Evolutionary conservation across 1,139 yeast genomes (phyloP).

Genomic region (Magnusiomyces suaveolens): DNA sequence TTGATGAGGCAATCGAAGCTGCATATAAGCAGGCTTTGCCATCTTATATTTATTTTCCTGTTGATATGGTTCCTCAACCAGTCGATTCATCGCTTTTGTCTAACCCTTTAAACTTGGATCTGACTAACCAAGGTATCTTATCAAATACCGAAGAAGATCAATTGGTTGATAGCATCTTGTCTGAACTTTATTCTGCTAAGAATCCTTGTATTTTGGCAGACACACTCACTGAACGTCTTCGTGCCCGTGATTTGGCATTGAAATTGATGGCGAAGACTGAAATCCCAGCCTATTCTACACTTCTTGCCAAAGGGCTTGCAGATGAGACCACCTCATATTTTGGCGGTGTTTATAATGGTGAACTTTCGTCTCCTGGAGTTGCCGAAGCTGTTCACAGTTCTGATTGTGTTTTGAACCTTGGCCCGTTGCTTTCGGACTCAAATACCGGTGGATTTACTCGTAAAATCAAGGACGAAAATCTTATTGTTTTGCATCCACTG

Average conservation of each 20-base stretch:
- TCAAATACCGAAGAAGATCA: conserved; percentile 28
- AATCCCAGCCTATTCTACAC: conserved; percentile 40
- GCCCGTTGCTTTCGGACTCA: conserved; percentile 36
- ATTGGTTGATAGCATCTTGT: conserved; percentile 41
- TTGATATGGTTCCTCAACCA: conserved; percentile 48
- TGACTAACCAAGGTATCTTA: conserved; percentile 18
- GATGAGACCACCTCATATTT: conserved; percentile 52
- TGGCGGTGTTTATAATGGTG: conserved; percentile 58
- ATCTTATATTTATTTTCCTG: conserved; percentile 69
- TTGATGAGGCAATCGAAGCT: conserved; percentile 54
- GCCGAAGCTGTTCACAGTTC: conserved; percentile 31
- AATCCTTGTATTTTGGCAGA: conserved; percentile 62
- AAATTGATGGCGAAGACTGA: conserved; percentile 39
- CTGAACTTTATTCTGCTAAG: conserved; percentile 41
- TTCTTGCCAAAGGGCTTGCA: conserved; percentile 47
- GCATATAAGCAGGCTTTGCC: conserved; percentile 58
- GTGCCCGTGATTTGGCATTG: conserved; percentile 36
- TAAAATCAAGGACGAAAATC: conserved; percentile 30
- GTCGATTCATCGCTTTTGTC: conserved; percentile 37
- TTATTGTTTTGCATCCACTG: conserved; percentile 36
- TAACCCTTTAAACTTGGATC: conserved; percentile 26
- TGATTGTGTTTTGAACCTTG: conserved; percentile 34
- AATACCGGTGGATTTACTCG: conserved; percentile 38
- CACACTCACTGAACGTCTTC: conserved; percentile 50
- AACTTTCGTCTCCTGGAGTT: conserved; percentile 39